Conservation (phyloP, 2,329 filamentous ascomycete species). For the Aspergillus sp. region DNA sequence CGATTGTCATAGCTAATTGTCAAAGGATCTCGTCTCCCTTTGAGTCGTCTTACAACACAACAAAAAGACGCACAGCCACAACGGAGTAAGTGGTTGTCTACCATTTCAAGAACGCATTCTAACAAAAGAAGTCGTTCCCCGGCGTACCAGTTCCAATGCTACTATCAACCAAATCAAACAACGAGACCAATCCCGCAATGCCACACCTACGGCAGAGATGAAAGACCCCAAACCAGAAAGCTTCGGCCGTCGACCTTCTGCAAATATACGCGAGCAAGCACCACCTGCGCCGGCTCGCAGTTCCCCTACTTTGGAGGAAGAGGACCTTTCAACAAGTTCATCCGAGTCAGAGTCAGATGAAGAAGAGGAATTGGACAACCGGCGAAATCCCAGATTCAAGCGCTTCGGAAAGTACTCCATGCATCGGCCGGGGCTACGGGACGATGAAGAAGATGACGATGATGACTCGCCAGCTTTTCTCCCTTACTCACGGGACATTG, state of each 20-base stretch:
- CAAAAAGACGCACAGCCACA: conserved; percentile 25
- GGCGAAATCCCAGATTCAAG: conserved; percentile 24
- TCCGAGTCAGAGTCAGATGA: conserved; percentile 26
- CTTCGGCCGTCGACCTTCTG: conserved; percentile 16
- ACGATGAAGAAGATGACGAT: conserved; percentile 39
- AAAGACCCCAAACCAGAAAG: conserved; percentile 20
- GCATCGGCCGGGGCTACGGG: conserved; percentile 24
- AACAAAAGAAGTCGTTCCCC: conserved; percentile 10
- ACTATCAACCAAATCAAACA: conserved; percentile 23
- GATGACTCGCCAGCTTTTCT: conserved; percentile 43
- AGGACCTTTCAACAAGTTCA: conserved; percentile 26
- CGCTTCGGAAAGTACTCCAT: conserved; percentile 36
- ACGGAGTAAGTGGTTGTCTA: conserved; percentile 15
- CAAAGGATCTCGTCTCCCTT: conserved; percentile 30
- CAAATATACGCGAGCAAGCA: conserved; percentile 19
- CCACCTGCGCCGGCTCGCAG: conserved; percentile 15
- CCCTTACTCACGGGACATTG: conserved; percentile 27
- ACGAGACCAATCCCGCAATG: conserved; percentile 19
- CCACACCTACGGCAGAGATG: conserved; percentile 16
- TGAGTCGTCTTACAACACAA: conserved; percentile 32
- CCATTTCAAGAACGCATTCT: neutral
- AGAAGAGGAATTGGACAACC: conserved; percentile 15
- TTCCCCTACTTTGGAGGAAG: conserved; percentile 29
- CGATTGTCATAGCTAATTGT: neutral
- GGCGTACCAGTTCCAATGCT: conserved; percentile 25